Base-by-base conservation (phyloP, 1,284 basidiomycete species). In the Ustilago sp. region DNA sequence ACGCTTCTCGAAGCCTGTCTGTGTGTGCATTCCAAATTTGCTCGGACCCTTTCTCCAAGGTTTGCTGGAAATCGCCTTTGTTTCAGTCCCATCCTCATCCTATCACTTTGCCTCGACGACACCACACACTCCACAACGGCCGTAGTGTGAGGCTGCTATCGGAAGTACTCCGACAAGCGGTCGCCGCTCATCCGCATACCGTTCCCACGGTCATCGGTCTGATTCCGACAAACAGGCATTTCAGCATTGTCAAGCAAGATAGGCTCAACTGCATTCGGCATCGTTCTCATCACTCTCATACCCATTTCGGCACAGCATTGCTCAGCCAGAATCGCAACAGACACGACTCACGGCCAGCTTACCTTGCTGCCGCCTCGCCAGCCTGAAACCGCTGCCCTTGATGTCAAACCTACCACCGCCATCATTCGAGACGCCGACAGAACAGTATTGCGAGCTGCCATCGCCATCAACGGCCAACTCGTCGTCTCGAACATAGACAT, bases 21-120 rank as follows among this genome's bases (percentile, higher is more conserved):
- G 9, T 39, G 38, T 32, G 50, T 38, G 38, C 53, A 28, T 55
- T 38, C 7, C 12, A 8, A 39, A 41, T 8, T 32, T 57, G 56
- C 56, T 58, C 48, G 56, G 56, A 58, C 56, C 43, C 56, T 58
- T 45, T 56, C 28, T 23, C n/a, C 19, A 8, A 19, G 19, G n/a
- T 45, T 28, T 45, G 43, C 17, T 19, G 9, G 43, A 13, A 41
- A 31, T n/a, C 19, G 45, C 17, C 23, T 28, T 48, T 31, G n/a
- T 31, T 31, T 48, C 23, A 23, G 19, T 8, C 28, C 1, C n/a
- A 11, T 31, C 13, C 31, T 28, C 28, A 50, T 11, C 28, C 31
- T 31, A n/a, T 50, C 48, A 28, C 31, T 19, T 50, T 50, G 9
- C 23, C 48, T 50, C 28, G 45, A 48, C 45, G 11, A 41, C 39